Base-by-base conservation (phyloP, 1,139 yeast species). In the Trichomonascaceae sp. region DNA sequence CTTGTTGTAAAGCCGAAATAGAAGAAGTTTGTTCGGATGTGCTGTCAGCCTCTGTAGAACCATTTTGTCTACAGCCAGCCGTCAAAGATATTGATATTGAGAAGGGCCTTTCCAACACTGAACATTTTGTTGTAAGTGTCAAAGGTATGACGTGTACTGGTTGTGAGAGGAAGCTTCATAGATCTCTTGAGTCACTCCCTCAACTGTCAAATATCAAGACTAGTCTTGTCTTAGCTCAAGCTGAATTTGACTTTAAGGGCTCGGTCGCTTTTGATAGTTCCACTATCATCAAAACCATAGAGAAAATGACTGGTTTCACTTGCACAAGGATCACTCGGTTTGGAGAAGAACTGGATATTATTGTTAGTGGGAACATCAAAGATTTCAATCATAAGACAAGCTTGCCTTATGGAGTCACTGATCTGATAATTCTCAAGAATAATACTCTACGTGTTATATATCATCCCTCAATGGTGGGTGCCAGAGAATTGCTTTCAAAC, bases 61-160 rank as follows among this genome's bases (percentile, higher is more conserved):
- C 19, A 19, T 19, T 15, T 17, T 15, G 10, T 19, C 22, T 19
- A 13, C 27, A 17, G 10, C 19, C 22, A 43, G 19, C 24, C 3
- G 8, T 22, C 27, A 19, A 19, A 4, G 27, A 43, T 12, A 9
- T 19, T 22, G 27, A 22, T 7, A 4, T 19, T 45, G 48, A 45
- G 32, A 19, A 30, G n/a, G 32, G 36, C 6, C 2, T 19, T 4
- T 20, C 48, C 4, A 30, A 30, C 12, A 20, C 20, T 17, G 48
- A 45, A 20, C 48, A 45, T 17, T n/a, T 45, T 30, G 20, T 24
- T 20, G 17, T 45, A 5, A 45, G 48, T 15, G 32, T 45, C 36
- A 20, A 22, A 20, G 48, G 48, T n/a, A 24, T 45, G 38, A 45
- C 48, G 6, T 45, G 48, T n/a, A 45, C 48, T 5, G 48, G 48